Percentiles rank a stretch among this genome's conserved stretches.
These are phyloP conservation scores for Micractinium conductrix DNA, from an alignment of 139 green algal species.

Conservation along the genomic window DNA sequence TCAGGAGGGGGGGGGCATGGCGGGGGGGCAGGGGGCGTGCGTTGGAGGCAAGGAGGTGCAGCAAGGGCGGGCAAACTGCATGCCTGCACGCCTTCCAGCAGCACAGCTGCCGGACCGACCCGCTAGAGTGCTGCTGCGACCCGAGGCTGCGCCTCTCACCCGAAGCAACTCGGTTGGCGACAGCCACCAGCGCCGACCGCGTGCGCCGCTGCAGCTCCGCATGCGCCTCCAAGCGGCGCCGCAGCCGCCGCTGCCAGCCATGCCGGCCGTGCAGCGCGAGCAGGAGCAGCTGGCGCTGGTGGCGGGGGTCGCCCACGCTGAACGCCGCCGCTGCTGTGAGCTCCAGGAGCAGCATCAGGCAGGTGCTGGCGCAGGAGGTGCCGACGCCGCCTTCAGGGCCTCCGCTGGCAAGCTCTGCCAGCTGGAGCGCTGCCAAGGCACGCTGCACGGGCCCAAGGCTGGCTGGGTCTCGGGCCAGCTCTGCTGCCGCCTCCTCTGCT, in stretches of 20 bases:
- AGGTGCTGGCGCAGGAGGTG: too few species aligned
- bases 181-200: constrained; percentile 5
- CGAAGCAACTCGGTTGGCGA: constrained; percentile 14
- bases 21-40: too few species aligned
- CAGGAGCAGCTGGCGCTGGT: constrained; percentile 21
- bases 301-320: background rate
- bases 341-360: constrained; percentile 1
- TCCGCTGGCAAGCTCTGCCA: background rate
- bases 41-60: too few species aligned
- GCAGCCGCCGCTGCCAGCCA: constrained; percentile 1
- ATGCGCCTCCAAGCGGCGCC: background rate
- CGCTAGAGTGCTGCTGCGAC: too few species aligned
- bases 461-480: background rate
- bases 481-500: background rate
- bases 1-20: too few species aligned
- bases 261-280: constrained; percentile 17
- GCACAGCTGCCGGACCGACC: too few species aligned
- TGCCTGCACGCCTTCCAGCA: too few species aligned
- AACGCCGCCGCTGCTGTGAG: background rate
- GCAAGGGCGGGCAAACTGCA: too few species aligned
- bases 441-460: background rate
- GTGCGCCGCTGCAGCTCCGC: constrained; percentile 1
- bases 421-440: background rate
- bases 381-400: background rate
- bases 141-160: background rate